These are phyloP conservation scores for Exophiala mesophila DNA, from an alignment of 2,329 filamentous ascomycete genomes.

Conservation along the genomic window DNA sequence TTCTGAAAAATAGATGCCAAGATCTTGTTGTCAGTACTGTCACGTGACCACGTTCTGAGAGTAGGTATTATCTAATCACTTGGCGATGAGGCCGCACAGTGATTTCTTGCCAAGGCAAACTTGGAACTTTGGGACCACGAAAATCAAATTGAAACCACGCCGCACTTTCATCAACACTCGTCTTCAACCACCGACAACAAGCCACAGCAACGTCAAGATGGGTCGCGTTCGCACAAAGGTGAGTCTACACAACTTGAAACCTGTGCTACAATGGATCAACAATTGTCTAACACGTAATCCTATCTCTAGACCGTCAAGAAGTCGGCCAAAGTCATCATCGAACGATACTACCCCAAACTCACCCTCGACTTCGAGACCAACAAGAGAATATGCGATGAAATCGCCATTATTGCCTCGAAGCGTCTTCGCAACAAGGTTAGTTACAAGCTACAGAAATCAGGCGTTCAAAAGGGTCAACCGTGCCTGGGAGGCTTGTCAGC, in stretches of 20 bases:
- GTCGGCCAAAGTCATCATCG: slow-evolving; percentile 99
- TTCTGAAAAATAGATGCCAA: too few species aligned
- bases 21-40: too few species aligned
- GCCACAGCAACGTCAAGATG: slow-evolving; percentile 39
- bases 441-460: too few species aligned
- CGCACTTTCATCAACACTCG: background rate
- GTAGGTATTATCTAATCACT: slow-evolving; percentile 11
- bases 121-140: slow-evolving; percentile 1
- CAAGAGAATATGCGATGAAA: slow-evolving; percentile 99
- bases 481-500: too few species aligned
- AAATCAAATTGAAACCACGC: slow-evolving; percentile 4
- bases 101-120: slow-evolving; percentile 6
- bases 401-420: slow-evolving; percentile 98
- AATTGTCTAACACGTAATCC: slow-evolving; percentile 8
- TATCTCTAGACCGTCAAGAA: slow-evolving; percentile 62
- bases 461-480: too few species aligned
- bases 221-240: slow-evolving; percentile 47
- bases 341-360: slow-evolving; percentile 95
- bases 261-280: background rate
- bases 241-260: slow-evolving; percentile 10
- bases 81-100: slow-evolving; percentile 7
- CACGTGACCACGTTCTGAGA: background rate
- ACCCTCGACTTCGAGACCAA: slow-evolving; percentile 99
- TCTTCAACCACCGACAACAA: slow-evolving; percentile 4
- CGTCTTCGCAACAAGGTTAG: slow-evolving; percentile 96